Evolutionary conservation across 225 moss, liverwort and hornwort genomes (phyloP).

Genomic region (Neckera pumila): DNA sequence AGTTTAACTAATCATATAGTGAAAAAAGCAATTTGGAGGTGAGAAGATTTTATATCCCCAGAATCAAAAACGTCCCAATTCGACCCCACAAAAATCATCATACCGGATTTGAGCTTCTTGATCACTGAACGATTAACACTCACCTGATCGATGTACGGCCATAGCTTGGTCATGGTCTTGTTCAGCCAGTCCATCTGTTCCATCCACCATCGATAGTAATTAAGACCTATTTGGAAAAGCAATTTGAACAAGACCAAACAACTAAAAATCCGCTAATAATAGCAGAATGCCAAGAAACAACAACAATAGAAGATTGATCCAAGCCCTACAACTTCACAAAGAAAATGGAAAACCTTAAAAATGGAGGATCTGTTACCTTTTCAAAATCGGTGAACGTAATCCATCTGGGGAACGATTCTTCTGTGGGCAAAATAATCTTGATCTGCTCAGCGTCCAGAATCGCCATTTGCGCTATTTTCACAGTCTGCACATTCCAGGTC

Average conservation of each 20-base stretch:
- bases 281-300: neutral
- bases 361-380: constrained; percentile 9
- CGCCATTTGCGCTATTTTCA: constrained; percentile 61
- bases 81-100: neutral
- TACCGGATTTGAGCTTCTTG: neutral
- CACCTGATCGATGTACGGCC: constrained; percentile 91
- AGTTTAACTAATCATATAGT: neutral
- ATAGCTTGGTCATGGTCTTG: constrained; percentile 40
- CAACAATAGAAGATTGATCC: neutral
- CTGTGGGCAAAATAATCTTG: constrained; percentile 16
- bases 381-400: constrained; percentile 51
- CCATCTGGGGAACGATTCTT: constrained; percentile 53
- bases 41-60: neutral
- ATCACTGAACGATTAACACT: neutral
- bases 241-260: neutral
- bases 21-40: neutral
- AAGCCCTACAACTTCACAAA: neutral
- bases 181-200: constrained; percentile 85
- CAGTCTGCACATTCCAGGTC: constrained; percentile 27
- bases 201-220: neutral
- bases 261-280: too few relatives aligned
- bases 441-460: constrained; percentile 27
- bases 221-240: neutral
- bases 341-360: neutral
- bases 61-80: neutral